Evolutionary conservation across 345 rosid species (phyloP).

Genomic region (Dipteronia dyeriana): DNA sequence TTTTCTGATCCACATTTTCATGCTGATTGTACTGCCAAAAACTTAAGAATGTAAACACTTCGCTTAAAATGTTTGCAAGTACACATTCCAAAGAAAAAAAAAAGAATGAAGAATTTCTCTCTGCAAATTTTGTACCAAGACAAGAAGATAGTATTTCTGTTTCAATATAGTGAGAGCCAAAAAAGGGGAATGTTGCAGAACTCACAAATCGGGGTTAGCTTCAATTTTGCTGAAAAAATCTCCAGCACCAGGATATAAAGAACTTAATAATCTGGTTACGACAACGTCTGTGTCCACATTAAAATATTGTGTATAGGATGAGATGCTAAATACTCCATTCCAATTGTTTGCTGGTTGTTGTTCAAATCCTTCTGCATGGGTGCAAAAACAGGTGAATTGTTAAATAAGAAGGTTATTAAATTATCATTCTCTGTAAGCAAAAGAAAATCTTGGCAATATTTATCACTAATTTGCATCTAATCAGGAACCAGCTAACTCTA

Average conservation of each 20-base stretch:
- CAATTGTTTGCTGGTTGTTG: constrained; percentile 79
- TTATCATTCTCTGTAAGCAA: background rate
- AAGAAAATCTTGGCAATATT: background rate
- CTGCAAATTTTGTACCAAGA: background rate
- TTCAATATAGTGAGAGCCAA: background rate
- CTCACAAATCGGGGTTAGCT: constrained; percentile 97
- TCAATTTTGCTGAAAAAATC: constrained; percentile 89
- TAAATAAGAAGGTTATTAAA: background rate
- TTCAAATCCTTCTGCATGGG: constrained; percentile 67
- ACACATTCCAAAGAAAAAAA: background rate
- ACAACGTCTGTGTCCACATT: constrained; percentile 89
- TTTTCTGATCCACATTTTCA: background rate
- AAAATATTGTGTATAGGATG: constrained; percentile 83
- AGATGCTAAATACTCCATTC: constrained; percentile 78
- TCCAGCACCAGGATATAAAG: constrained; percentile 67
- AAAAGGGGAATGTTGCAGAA: constrained; percentile 16
- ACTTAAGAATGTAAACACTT: background rate
- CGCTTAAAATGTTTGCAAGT: background rate
- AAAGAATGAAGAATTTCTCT: background rate
- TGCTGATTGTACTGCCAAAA: background rate
- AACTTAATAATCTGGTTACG: constrained; percentile 74
- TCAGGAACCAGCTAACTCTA: background rate
- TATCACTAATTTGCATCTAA: background rate
- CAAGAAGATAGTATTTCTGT: background rate
- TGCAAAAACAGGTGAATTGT: constrained; percentile 1